Evolutionary conservation across 148 eudicot species (phyloP), one percentile per base, ranked within the genome.

Genomic region (Limonium bicolor): DNA sequence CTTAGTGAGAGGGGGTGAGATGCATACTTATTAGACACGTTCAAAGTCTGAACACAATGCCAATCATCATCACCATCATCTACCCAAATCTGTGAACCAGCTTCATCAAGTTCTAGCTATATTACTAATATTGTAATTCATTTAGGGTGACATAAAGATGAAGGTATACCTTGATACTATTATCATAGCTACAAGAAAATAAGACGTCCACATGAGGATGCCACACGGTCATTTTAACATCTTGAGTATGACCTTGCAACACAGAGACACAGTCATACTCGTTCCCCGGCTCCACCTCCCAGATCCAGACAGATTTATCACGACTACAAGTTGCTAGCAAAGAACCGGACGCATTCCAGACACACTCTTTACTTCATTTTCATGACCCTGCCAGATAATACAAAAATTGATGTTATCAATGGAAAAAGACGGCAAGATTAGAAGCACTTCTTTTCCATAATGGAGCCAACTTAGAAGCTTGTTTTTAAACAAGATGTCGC

Each of bases 211-310:
- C 4, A 9, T 64, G 46, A 7, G 95, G 95, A 76, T 90, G 95
- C 99, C 99, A 90, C n/a, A 67, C 79, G 59, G 81, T 82, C 95
- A 90, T 90, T 67, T 85, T 85, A 43, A 90, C 94, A 81, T 85
- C 95, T 60, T 90, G 88, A 33, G 85, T 66, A 56, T 90, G 99
- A 44, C 94, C 95, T 71, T 78, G 82, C 66, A 90, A 61, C 36
- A 85, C 94, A n/a, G 88, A 51, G 23, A 74, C 76, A 22, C 80
- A 71, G 4, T 85, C 88, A 53, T 62, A 85, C 36, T 78, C 93
- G 47, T 77, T 68, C 32, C 86, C 78, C 7, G 93, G 76, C 33
- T 70, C 63, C 38, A 75, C 76, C 50, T 70, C 93, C 99, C 95
- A 84, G 55, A 90, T 80, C 87, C 95, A 90, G 37, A 85, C 88